phyloP scores from a whole-genome alignment of 208 protist genomes.

The Trypanosoma lewisi region DNA sequence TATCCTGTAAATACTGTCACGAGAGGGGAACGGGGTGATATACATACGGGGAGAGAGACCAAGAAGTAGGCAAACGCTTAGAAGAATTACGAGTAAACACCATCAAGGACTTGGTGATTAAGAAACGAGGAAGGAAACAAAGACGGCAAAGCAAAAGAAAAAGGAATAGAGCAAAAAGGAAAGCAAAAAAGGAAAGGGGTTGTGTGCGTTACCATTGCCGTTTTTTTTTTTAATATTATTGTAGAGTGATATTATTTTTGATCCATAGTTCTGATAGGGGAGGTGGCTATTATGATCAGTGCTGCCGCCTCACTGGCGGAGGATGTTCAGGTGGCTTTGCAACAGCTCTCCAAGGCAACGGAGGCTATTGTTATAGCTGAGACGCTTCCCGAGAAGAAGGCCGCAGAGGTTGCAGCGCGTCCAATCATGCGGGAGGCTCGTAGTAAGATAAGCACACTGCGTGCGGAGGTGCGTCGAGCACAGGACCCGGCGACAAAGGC shows the following conservation, averaged over 20 bases:
- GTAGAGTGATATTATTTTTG: neutral
- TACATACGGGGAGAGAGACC: no score
- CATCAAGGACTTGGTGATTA: neutral
- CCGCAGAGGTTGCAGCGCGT: conserved; percentile 51
- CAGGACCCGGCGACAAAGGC: conserved; percentile 39
- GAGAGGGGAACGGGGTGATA: no score
- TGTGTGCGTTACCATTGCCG: neutral
- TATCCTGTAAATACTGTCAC: no score
- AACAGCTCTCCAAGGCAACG: conserved; percentile 41
- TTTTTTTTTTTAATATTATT: neutral
- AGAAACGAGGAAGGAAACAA: neutral
- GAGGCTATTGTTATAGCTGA: conserved; percentile 53
- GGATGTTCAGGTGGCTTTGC: conserved; percentile 34
- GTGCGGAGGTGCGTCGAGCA: conserved; percentile 67
- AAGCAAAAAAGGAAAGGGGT: neutral
- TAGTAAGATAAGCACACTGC: conserved; percentile 55
- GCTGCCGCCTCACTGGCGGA: conserved; percentile 24
- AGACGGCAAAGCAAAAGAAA: conserved; percentile 16
- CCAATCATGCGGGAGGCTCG: conserved; percentile 69
- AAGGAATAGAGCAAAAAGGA: conserved; percentile 1
- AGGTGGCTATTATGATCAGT: neutral
- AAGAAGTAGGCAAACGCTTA: no score
- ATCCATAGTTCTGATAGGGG: neutral
- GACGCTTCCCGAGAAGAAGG: conserved; percentile 63
- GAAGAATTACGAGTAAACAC: neutral